Evolutionary conservation across 768 basidiomycete species (phyloP).

Genomic region (Phanerochaete carnosa): DNA sequence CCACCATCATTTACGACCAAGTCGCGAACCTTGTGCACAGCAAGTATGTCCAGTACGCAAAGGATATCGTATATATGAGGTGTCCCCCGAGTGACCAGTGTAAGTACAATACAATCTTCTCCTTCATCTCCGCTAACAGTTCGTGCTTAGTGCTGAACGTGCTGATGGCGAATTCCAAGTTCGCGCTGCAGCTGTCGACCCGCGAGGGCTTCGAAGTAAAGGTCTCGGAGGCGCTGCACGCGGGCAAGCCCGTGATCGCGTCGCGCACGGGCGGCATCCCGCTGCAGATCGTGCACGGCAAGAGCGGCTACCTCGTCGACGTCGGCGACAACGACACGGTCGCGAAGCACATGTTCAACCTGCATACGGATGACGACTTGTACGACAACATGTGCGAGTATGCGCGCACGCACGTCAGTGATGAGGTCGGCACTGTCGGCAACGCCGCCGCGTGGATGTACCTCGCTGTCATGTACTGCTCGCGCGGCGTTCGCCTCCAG

Average conservation of each 20-base stretch:
- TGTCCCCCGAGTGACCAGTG: conserved; percentile 84
- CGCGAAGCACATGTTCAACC: conserved; percentile 70
- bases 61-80: conserved; percentile 48
- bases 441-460: conserved; percentile 67
- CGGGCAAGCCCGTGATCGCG: conserved; percentile 84
- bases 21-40: conserved; percentile 54
- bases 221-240: conserved; percentile 91
- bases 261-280: conserved; percentile 90
- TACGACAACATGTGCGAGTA: conserved; percentile 36
- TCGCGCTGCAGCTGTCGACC: conserved; percentile 87
- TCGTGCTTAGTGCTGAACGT: conserved; percentile 70
- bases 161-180: conserved; percentile 84
- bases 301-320: conserved; percentile 82
- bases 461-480: conserved; percentile 74
- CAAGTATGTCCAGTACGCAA: conserved; percentile 37
- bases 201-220: conserved; percentile 98
- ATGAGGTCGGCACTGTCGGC: conserved; percentile 83
- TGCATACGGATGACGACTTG: conserved; percentile 71
- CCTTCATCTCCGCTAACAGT: neutral
- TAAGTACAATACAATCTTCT: conserved; percentile 33
- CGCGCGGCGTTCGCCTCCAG: conserved; percentile 70
- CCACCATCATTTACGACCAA: conserved; percentile 87
- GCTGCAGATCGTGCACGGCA: conserved; percentile 83
- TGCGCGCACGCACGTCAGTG: conserved; percentile 64
- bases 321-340: conserved; percentile 75